A percentile compares a stretch with the other conserved stretches of the same genome.
Conservation (phyloP, 306 rosid genomes). For the Cucumis hystrix region DNA sequence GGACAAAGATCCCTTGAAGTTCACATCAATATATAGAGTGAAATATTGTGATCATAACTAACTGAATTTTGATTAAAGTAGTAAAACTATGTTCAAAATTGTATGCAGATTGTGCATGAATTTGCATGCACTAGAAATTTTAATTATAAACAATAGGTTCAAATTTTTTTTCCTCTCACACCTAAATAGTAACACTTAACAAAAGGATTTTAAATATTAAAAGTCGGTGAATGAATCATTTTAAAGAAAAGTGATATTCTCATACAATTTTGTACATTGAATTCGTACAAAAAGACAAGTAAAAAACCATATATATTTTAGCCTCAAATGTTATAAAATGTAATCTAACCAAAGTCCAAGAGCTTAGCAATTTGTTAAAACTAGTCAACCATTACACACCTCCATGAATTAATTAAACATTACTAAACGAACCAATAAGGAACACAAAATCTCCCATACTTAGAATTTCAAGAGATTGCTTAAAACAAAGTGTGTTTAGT, state of each 20-base stretch:
- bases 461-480: constrained; percentile 1
- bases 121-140: no score
- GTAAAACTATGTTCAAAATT: no score
- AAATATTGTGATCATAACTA: no score
- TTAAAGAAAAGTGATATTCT: neutral
- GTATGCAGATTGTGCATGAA: no score
- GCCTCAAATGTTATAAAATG: neutral
- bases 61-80: no score
- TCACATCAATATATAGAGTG: no score
- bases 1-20: no score
- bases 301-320: neutral
- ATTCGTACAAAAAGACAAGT: neutral
- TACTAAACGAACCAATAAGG: neutral
- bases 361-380: neutral
- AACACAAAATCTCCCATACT: constrained; percentile 1
- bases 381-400: neutral
- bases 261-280: neutral
- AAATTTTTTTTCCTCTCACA: no score
- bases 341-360: neutral
- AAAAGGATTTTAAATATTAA: no score
- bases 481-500: neutral
- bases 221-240: no score
- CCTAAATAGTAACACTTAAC: no score
- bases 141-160: no score
- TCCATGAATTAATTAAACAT: neutral